Evolutionary conservation across 23 red algal genomes (phyloP), one percentile per base, ranked within the genome.

Genomic region (Gracilaria domingensis): DNA sequence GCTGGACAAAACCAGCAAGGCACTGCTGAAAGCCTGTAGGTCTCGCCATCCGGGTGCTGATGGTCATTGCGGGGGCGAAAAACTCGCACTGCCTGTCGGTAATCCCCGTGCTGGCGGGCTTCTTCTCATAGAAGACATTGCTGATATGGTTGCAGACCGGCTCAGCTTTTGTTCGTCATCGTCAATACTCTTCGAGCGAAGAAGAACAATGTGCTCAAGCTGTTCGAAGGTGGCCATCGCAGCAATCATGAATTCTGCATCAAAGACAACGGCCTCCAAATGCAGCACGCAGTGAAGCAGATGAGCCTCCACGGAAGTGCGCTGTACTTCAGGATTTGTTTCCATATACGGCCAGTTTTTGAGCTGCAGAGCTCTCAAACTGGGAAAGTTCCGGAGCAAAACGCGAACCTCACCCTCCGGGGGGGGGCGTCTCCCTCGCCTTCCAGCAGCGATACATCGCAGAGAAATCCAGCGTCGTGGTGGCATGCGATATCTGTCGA

Each of bases 271-370:
- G 7, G 38, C 70, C n/a, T 75, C 70, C 38, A 75, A 48, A 75
- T 75, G 70, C 70, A 75, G 23, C 2, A 42, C 18, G 5, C 36
- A 26, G 8, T 3, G 13, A 21, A 2, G 16, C 16, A 45, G 16
- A 12, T 1, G n/a, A 7, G 21, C 40, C 17, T 45, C 11, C 16
- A 45, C 16, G 36, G 37, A 45, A 18, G 70, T 75, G 35, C 70
- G 70, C 35, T 47, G 70, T 20, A 75, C 23, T 26, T 75, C 37
- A 20, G 70, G 70, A 20, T 45, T 2, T 2, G 70, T 69, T 44
- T 87, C 83, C n/a, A 51, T 29, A 48, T 53, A 87, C 50, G 48
- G 66, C 83, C 83, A 87, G 65, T 55, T 72, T 20, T 47, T 32
- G 11, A 87, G 20, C 1, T 38, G 50, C 30, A 87, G 26, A 13